Evolutionary conservation across 495 filamentous ascomycete genomes (phyloP), one percentile per base, ranked within the genome.

Genomic region (Penicillium macrosclerotiorum): DNA sequence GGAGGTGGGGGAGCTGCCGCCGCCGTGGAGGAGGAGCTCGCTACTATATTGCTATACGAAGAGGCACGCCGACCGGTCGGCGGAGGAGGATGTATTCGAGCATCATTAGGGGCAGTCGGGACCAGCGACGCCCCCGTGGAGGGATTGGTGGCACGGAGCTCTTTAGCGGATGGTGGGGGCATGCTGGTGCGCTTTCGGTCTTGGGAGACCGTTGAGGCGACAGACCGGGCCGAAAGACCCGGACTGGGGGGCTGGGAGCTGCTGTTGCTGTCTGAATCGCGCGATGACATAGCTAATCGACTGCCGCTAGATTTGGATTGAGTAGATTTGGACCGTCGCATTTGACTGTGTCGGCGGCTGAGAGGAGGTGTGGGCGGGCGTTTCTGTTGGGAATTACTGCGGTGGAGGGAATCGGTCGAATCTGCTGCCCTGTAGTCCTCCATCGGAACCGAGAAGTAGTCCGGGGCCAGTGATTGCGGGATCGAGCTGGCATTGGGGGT

Each of bases 401-500:
- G 69, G 4, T 55, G 48, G n/a, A 65, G 59, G 38, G 54, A 40
- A n/a, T 64, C 63, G n/a, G 46, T 48, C 3, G 54, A 45, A 32
- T 40, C 43, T 16, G 50, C 35, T 27, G 52, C 36, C 8, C 24
- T 35, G 29, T 58, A 54, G 18, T 33, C 56, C 20, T 46, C 50
- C 12, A 45, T 14, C 5, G 35, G 22, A 2, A 38, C 37, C 2
- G 55, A 41, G 30, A 73, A 71, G 20, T 72, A 69, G 37, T 72
- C 68, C 5, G 57, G 40, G 5, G 69, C 68, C 2, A 69, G 55
- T n/a, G 60, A 62, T 2, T 74, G 72, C 16, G 76, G 63, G 6
- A 71, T 69, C 25, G 77, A 77, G 47, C 76, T 80, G 9, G 76
- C 59, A 50, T 80, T 66, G 16, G 72, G 69, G 4, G 67, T 59